Base-by-base conservation (phyloP, 2,329 filamentous ascomycete species). In the Cyanodermella asteris region DNA sequence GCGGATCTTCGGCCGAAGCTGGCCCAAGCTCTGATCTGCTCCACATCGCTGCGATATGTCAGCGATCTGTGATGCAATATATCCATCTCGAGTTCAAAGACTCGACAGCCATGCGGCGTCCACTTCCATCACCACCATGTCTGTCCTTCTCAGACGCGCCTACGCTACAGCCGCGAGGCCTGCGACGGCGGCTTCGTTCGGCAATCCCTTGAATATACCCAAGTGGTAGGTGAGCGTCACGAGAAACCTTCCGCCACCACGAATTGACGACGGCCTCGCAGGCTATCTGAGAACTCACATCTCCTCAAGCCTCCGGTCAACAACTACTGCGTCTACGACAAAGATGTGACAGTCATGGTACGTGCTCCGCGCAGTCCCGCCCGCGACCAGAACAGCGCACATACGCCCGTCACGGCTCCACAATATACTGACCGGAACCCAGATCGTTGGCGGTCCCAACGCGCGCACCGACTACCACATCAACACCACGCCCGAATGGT, bases 381-480 rank as follows among this genome's bases (percentile, higher is more conserved):
- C 13, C 9, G 6, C 7, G 6, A 4, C 7, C 13, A 4, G 6
- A 17, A 6, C 11, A 9, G 20, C 5, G 5, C 8, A 21, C 7
- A 13, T 21, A 21, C 7, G 6, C 14, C 11, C 8, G 11, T 5
- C 20, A 12, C 10, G 9, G n/a, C n/a, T n/a, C n/a, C 11, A 24
- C 13, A 11, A 7, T 7, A 14, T 11, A 11, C 26, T 24, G 3
- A 28, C 10, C 4, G 10, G 12, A 6, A 6, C 14, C 6, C 35
- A 70, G 74, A 81, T 91, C 39, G 82, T 97, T 33, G 87, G 87
- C 45, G 87, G 87, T 8, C 87, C 87, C 41, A 94, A 94, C 50
- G 78, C 78, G 32, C 71, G 87, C 35, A 93, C 82, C 28, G 87
- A 94, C 59, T 97, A 93, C 59, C 87, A 94, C 61, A 84, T 94